A percentile compares a stretch with the other conserved stretches of the same genome.
These are phyloP conservation scores for Pichia sp. DNA, from an alignment of 1,139 yeast species.

Conservation along the genomic window DNA sequence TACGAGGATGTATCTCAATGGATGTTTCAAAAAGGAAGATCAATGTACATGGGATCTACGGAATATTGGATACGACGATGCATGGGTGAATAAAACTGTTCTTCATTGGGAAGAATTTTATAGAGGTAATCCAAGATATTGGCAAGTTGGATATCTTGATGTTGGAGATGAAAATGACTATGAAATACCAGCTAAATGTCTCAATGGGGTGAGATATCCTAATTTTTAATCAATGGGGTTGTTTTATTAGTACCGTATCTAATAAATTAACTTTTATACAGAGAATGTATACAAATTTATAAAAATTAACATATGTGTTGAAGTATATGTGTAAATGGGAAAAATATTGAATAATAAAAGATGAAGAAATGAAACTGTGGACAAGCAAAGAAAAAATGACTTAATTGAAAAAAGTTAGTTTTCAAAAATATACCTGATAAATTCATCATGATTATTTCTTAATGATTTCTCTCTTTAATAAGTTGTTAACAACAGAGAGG, in stretches of 20 bases:
- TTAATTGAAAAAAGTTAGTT: background rate
- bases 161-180: slow-evolving; percentile 28
- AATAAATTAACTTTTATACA: background rate
- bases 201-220: slow-evolving; percentile 17
- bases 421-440: too few relatives aligned
- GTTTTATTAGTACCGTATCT: background rate
- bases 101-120: slow-evolving; percentile 54
- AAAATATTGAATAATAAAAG: too few relatives aligned
- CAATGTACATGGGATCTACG: slow-evolving; percentile 69
- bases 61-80: slow-evolving; percentile 43
- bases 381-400: background rate
- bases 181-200: slow-evolving; percentile 14
- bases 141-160: slow-evolving; percentile 61
- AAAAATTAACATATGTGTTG: too few relatives aligned
- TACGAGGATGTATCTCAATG: slow-evolving; percentile 75
- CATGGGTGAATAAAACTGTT: slow-evolving; percentile 32
- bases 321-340: too few relatives aligned
- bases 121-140: slow-evolving; percentile 46
- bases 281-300: background rate
- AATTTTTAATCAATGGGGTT: background rate
- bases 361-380: background rate
- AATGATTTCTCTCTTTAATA: slow-evolving; percentile 23
- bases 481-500: slow-evolving; percentile 66
- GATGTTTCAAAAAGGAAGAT: slow-evolving; percentile 59
- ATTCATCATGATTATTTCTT: background rate